Evolutionary conservation across 176 grass and related monocot genomes (phyloP).

Genomic region (Melocanna baccifera): DNA sequence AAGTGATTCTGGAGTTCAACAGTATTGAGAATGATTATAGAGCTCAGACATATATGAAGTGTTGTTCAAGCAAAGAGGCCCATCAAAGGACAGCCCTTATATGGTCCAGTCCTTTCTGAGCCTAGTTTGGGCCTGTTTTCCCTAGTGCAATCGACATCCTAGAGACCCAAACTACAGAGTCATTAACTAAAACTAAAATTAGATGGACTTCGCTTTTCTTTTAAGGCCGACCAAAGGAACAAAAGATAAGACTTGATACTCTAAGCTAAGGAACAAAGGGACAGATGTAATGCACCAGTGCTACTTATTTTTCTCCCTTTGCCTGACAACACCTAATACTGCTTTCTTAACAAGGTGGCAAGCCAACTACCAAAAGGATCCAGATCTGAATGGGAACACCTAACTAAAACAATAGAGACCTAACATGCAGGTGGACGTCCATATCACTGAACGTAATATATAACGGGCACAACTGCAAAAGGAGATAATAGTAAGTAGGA

Average conservation of each 20-base stretch:
- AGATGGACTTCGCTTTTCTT: background rate
- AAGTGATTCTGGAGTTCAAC: background rate
- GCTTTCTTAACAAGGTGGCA: constrained; percentile 35
- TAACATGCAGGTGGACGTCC: constrained; percentile 33
- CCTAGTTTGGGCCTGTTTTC: background rate
- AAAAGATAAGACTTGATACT: background rate
- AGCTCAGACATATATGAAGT: background rate
- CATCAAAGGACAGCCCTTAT: background rate
- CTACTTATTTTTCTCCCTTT: constrained; percentile 8
- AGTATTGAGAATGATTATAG: background rate
- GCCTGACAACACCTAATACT: background rate
- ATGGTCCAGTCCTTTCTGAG: background rate
- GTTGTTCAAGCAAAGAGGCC: background rate
- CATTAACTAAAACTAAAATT: background rate
- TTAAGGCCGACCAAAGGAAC: background rate
- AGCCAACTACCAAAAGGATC: constrained; percentile 27
- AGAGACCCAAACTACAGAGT: background rate
- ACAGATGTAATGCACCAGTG: constrained; percentile 3
- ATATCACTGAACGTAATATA: constrained; percentile 22
- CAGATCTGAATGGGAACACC: constrained; percentile 24
- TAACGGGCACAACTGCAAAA: background rate
- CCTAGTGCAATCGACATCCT: background rate
- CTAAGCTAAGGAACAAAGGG: background rate
- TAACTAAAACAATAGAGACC: constrained; percentile 25
- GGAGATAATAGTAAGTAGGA: background rate